Percentiles rank a stretch among this genome's conserved stretches.
Conservation (phyloP, 805 yeast genomes). For the Kodamaea kaohsiungensis region DNA sequence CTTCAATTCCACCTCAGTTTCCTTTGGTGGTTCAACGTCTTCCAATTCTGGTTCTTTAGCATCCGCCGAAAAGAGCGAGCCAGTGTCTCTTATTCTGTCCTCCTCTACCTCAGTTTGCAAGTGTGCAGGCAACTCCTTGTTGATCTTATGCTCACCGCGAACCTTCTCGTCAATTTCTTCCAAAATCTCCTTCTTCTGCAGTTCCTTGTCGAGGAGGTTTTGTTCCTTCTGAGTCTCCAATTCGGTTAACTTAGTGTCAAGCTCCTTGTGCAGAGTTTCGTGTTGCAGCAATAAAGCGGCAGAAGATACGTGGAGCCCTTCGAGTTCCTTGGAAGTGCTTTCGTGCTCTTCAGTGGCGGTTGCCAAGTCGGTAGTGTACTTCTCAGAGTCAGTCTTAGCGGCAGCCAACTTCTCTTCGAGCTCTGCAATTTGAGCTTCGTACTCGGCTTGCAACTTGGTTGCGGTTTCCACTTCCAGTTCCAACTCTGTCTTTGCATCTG, state of each 20-base stretch:
- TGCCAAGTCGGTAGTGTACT: slow-evolving; percentile 33
- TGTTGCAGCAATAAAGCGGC: slow-evolving; percentile 27
- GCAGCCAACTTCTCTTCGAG: slow-evolving; percentile 46
- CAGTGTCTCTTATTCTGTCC: slow-evolving; percentile 36
- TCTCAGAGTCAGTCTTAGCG: slow-evolving; percentile 38
- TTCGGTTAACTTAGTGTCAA: slow-evolving; percentile 44
- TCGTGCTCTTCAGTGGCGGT: slow-evolving; percentile 38
- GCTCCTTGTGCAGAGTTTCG: slow-evolving; percentile 30
- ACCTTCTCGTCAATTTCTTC: slow-evolving; percentile 32
- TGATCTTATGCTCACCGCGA: slow-evolving; percentile 51
- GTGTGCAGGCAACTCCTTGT: slow-evolving; percentile 54
- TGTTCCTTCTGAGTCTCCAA: slow-evolving; percentile 41
- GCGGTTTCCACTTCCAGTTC: slow-evolving; percentile 45
- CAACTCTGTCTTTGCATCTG: slow-evolving; percentile 48
- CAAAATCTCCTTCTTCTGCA: slow-evolving; percentile 36
- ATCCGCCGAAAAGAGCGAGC: slow-evolving; percentile 39
- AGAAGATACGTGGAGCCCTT: slow-evolving; percentile 29
- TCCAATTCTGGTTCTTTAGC: slow-evolving; percentile 15
- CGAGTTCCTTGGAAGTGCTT: slow-evolving; percentile 40
- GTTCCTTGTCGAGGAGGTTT: slow-evolving; percentile 35
- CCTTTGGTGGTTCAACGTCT: slow-evolving; percentile 14
- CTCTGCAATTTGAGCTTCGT: slow-evolving; percentile 44
- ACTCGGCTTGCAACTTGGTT: slow-evolving; percentile 46
- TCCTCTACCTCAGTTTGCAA: slow-evolving; percentile 40
- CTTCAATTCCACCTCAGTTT: slow-evolving; percentile 8